Evolutionary conservation across 2,329 filamentous ascomycete species (phyloP).

Genomic region (Cytospora schulzeri): DNA sequence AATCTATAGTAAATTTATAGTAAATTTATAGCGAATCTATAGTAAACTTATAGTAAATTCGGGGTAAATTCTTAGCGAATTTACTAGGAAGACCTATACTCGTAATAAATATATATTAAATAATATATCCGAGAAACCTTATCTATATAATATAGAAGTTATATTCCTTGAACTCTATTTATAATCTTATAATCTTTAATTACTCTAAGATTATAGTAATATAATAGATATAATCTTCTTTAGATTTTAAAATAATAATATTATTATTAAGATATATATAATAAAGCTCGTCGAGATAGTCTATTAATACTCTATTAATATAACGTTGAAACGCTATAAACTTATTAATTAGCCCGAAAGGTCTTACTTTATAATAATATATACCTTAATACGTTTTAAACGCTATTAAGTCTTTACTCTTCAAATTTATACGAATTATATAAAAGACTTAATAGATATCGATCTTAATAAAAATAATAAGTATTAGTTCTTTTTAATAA

Average conservation of each 20-base stretch:
- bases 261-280: conserved; percentile 10
- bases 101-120: no score
- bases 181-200: background rate
- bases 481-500: background rate
- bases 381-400: background rate
- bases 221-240: background rate
- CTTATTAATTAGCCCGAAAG: background rate
- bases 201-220: background rate
- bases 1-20: no score
- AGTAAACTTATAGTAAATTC: no score
- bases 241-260: background rate
- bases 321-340: background rate
- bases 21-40: no score
- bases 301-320: conserved; percentile 3
- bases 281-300: no score
- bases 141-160: no score
- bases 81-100: no score
- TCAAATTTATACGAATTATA: background rate
- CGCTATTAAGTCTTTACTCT: background rate
- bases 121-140: background rate
- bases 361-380: background rate
- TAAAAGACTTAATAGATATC: no score
- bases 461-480: no score
- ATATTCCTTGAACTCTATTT: conserved; percentile 2
- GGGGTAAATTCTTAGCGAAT: no score